Base-by-base conservation (phyloP, 75 land plant genomes). In the Pseudotsuga menziesii region DNA sequence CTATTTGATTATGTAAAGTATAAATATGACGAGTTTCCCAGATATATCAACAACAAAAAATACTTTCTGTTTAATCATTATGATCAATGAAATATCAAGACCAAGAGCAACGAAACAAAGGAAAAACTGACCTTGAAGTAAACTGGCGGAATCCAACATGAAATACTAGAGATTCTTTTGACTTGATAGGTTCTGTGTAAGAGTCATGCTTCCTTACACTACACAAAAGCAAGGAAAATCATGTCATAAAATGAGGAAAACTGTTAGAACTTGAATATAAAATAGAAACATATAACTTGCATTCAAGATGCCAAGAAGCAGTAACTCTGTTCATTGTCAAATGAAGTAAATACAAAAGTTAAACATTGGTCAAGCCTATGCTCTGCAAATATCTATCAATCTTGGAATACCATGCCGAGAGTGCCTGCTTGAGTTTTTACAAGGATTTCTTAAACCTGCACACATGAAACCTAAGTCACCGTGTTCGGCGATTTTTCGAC, bases 131-230 rank as follows among this genome's bases (percentile, higher is more conserved):
- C 99, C 98, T 97, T 58, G 91, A 88, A 67, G 77, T 35, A 72
- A 90, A 94, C 36, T 85, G 90, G 56, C 99, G 91, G 61, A 97
- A 97, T 11, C 99, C 99, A 81, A 88, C 87, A 88, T 97, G 94
- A 74, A 97, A 97, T 66, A 86, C 64, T 0, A 97, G 72, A 61
- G 80, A 61, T 72, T 94, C 99, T 77, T 97, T 97, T 27, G 91
- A 84, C 76, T 90, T 97, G 26, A 97, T 86, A 57, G 99, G 99
- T n/a, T 77, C 88, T 27, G 76, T 66, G 67, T 82, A 94, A 4
- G 89, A 76, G 26, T 94, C 99, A 76, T 91, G 88, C 78, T 94
- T 97, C 86, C 80, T 94, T 55, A 97, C 82, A 82, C 99, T 97
- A 90, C 75, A 84, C 78, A 76, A 78, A 73, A 76, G 26, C 44